Evolutionary conservation across 768 basidiomycete genomes (phyloP).

Genomic region (Hypsizygus marmoreus): DNA sequence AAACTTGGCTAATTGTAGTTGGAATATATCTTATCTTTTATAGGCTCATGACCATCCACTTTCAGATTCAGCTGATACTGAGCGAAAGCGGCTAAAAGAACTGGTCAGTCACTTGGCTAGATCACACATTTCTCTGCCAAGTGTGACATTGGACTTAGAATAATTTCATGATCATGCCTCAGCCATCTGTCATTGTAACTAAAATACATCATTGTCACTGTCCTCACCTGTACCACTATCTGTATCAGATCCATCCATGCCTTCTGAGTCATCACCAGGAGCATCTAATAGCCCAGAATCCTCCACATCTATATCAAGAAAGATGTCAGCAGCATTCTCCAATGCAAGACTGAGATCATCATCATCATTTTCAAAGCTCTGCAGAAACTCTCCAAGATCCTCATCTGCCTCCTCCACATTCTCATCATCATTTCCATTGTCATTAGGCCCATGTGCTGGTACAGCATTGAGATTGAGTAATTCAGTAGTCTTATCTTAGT

Average conservation of each 20-base stretch:
- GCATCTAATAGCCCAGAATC: not conserved
- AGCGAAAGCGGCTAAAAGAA: conserved; percentile 3
- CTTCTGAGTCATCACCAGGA: not conserved
- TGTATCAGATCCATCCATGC: not conserved
- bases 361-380: not conserved
- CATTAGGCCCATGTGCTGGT: conserved; percentile 6
- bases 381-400: not conserved
- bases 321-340: conserved; percentile 1
- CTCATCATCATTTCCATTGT: conserved; percentile 15
- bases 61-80: not conserved
- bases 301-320: conserved; percentile 1
- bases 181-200: not conserved
- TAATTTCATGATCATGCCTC: conserved; percentile 8
- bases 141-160: conserved; percentile 20
- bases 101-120: not conserved
- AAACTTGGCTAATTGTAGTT: too few species aligned
- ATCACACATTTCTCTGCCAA: conserved; percentile 14
- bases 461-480: not conserved
- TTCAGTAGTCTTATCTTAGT: too few species aligned
- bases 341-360: not conserved
- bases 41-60: conserved; percentile 6
- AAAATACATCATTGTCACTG: not conserved
- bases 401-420: conserved; percentile 5
- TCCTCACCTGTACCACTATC: not conserved
- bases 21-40: too few species aligned